phyloP scores from a whole-genome alignment of 2,329 filamentous ascomycete species.

The Pseudocercospora macadamiae region DNA sequence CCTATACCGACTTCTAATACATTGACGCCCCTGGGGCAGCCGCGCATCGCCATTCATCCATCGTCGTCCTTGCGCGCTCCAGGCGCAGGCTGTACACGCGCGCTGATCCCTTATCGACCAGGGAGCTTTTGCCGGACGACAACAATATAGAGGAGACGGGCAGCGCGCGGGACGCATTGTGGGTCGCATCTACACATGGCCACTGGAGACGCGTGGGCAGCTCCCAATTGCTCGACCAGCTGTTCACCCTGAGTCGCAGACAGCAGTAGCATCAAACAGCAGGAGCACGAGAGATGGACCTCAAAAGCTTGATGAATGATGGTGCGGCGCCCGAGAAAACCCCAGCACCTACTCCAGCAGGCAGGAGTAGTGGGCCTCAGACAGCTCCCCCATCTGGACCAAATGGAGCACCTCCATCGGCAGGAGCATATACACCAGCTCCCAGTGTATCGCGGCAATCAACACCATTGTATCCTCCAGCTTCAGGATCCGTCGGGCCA shows the following conservation, averaged over 20 bases:
- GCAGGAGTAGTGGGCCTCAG: slow-evolving; percentile 22
- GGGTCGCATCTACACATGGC: slow-evolving; percentile 24
- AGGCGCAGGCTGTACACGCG: background rate
- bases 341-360: slow-evolving; percentile 15
- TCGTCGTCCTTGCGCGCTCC: background rate
- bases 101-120: slow-evolving; percentile 11
- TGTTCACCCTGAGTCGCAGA: background rate
- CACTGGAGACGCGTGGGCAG: slow-evolving; percentile 4
- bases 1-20: no score
- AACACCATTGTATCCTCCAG: slow-evolving; percentile 28
- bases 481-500: slow-evolving; percentile 23
- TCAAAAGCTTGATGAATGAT: slow-evolving; percentile 38
- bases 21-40: no score
- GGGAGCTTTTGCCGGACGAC: slow-evolving; percentile 3
- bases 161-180: no score
- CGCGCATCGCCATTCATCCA: no score
- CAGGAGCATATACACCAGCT: slow-evolving; percentile 17
- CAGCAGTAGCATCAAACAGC: background rate
- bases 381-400: slow-evolving; percentile 18
- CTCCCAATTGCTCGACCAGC: slow-evolving; percentile 5
- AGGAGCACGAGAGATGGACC: slow-evolving; percentile 34
- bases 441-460: slow-evolving; percentile 19
- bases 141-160: background rate
- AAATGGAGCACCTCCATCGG: slow-evolving; percentile 17
- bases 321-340: slow-evolving; percentile 32